Evolutionary conservation across 345 rosid genomes (phyloP), one percentile per base, ranked within the genome.

Genomic region (Rhodamnia argentea): DNA sequence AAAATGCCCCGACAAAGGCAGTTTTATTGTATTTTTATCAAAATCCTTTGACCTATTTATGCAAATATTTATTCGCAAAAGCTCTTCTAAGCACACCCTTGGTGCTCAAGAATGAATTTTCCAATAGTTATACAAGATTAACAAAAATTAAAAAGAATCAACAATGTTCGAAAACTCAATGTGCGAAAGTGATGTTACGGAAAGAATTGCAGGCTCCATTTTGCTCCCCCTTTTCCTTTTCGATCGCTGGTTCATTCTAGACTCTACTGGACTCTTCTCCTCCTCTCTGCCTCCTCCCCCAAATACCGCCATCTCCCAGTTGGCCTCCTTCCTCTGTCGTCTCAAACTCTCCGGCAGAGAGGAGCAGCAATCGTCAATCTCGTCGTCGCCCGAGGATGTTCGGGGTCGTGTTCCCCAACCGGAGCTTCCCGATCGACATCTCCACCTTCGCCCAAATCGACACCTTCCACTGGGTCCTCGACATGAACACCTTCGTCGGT

Each of bases 401-500:
- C 81, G 99, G 99, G 44, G 98, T 97, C 6, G 96, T 97, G 56
- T 97, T 97, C 90, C 99, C 99, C 5, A 93, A 97, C 87, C 92
- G 99, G 85, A 97, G 99, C 89, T 97, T 95, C 91, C 99, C 99
- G 2, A 90, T 97, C 87, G 99, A 96, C 88, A 95, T 95, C 83
- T 96, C 99, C 85, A 87, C 95, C 56, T 97, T 97, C 89, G 54
- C 93, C 85, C 99, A 97, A 90, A 95, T 97, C 90, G 99, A 94
- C 86, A 95, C 98, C 40, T 91, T 92, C 88, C 98, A 97, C 82
- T 97, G 99, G 99, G 87, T 97, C 37, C 99, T 97, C 85, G 99
- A 97, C 92, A 97, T 96, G 99, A 97, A 95, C 92, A 92, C 93
- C 78, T 96, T 97, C 90, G 99, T 97, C 40, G 99, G 98, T 94